These are phyloP conservation scores for Xylaria curta DNA, from an alignment of 495 filamentous ascomycete genomes.

Conservation along the genomic window DNA sequence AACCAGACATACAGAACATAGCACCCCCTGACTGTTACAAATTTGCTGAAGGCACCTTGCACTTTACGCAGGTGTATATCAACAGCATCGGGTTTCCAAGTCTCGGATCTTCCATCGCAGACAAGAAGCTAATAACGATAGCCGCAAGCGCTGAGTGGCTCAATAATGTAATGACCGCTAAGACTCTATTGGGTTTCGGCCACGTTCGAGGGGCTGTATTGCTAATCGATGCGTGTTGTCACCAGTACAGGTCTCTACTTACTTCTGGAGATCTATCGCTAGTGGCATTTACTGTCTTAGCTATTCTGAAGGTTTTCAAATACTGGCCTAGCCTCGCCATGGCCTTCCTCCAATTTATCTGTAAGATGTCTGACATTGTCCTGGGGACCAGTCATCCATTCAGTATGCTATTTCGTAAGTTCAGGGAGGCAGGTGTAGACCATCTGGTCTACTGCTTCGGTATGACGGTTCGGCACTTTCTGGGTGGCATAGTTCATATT, in stretches of 20 bases:
- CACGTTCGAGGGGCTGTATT: not conserved
- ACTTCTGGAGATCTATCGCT: not conserved
- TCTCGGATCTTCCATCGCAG: not conserved
- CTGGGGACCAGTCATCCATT: not conserved
- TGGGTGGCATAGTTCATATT: not conserved
- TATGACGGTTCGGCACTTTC: not conserved
- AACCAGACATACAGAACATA: not conserved
- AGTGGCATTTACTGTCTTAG: not conserved
- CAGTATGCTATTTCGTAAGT: constrained; percentile 1
- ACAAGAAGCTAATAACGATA: not conserved
- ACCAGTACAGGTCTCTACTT: not conserved
- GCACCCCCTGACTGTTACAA: not conserved
- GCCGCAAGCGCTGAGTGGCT: not conserved
- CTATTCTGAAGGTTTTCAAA: not conserved
- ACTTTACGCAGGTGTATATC: not conserved
- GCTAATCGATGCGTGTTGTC: constrained; percentile 11
- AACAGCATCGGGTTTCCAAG: not conserved
- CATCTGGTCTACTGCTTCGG: not conserved
- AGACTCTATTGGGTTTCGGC: not conserved
- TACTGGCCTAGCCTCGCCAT: not conserved
- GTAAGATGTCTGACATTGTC: constrained; percentile 1
- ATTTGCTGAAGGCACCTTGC: not conserved
- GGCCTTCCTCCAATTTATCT: not conserved
- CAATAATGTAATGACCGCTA: not conserved
- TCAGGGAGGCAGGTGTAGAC: not conserved